Conservation (phyloP, 352 stramenopile species). For the Phytophthora parvispora region DNA sequence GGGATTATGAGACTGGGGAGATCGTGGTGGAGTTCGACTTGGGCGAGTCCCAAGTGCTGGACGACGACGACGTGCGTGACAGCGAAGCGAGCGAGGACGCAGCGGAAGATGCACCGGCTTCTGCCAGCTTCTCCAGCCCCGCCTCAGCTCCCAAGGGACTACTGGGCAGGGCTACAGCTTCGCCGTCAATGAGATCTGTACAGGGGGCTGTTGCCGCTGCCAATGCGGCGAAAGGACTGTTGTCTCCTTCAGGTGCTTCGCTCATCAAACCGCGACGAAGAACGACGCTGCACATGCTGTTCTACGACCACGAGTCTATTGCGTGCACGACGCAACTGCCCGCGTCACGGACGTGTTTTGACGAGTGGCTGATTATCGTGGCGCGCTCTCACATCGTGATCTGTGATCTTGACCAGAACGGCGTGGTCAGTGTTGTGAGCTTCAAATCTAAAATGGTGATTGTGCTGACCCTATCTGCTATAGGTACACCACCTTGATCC, state of each 20-base stretch:
- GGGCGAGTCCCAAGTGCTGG: slow-evolving; percentile 53
- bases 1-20: slow-evolving; percentile 81
- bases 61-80: slow-evolving; percentile 33
- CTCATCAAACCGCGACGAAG: slow-evolving; percentile 61
- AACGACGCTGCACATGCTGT: slow-evolving; percentile 67
- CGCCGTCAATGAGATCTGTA: slow-evolving; percentile 46
- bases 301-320: slow-evolving; percentile 83
- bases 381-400: slow-evolving; percentile 69
- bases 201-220: slow-evolving; percentile 25
- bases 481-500: slow-evolving; percentile 43
- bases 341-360: slow-evolving; percentile 63
- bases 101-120: not conserved
- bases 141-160: slow-evolving; percentile 39
- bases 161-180: slow-evolving; percentile 49
- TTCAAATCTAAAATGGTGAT: not conserved
- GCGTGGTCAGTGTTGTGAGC: slow-evolving; percentile 35
- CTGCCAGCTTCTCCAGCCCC: slow-evolving; percentile 10
- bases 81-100: slow-evolving; percentile 17
- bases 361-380: slow-evolving; percentile 80
- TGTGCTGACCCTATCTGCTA: slow-evolving; percentile 1
- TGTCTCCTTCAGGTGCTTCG: slow-evolving; percentile 36
- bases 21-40: slow-evolving; percentile 75
- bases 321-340: slow-evolving; percentile 48
- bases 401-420: slow-evolving; percentile 78
- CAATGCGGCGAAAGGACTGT: slow-evolving; percentile 19